Base-by-base conservation (phyloP, 306 rosid genomes). In the Lupinus albus region DNA sequence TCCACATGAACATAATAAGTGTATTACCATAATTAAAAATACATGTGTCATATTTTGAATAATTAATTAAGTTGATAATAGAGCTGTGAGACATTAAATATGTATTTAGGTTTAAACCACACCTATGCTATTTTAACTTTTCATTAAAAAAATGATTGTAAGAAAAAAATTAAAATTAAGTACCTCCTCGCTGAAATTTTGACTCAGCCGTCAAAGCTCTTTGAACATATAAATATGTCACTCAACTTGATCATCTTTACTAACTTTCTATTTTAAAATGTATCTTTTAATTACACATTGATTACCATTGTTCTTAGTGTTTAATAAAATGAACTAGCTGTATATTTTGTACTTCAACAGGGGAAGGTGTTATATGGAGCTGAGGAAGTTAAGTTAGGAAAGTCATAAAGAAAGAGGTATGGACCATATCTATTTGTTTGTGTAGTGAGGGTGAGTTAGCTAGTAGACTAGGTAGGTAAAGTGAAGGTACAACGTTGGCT, bases 241-340 rank as follows among this genome's bases (percentile, higher is more conserved):
- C 8, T 15, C 65, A 69, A 44, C 74, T 59, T n/a, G 41, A 47
- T 36, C 28, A 15, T 35, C 13, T 42, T 54, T 57, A 66, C 67
- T 12, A 46, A 11, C 30, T 25, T 50, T 44, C 47, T 11, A 15
- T 48, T 51, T 50, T 38, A 58, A 41, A 48, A 12, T 46, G 25
- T 15, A n/a, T 52, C 69, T 68, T 61, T 75, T 36, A 35, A 61
- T 35, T 45, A 72, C 16, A 60, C 45, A 52, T 50, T 41, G 47
- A 62, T 61, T 45, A 13, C 30, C 57, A 8, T 51, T 72, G 33
- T 18, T 9, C 14, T 38, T 44, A 11, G 20, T 52, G 61, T 25
- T 53, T 64, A 25, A 63, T 64, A 15, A 47, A 14, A 4, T 52
- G 21, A 21, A 62, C 21, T 20, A 1, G 3, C 21, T 8, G 42